Evolutionary conservation across 345 rosid genomes (phyloP).

Genomic region (Pseudoturritis turrita): DNA sequence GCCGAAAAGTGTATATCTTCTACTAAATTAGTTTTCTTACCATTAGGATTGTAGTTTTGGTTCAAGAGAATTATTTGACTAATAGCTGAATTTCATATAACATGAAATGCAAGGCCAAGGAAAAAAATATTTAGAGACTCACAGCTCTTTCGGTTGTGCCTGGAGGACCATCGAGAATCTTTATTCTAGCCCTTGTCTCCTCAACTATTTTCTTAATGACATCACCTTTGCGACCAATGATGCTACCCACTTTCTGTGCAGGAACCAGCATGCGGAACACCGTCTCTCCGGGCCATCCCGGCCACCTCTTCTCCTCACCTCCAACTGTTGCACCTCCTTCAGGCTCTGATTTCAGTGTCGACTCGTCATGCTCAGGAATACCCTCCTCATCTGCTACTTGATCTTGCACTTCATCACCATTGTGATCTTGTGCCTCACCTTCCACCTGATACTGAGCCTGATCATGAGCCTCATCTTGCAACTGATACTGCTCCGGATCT

Average conservation of each 20-base stretch:
- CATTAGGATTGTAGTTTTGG: not conserved
- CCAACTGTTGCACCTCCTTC: slow-evolving; percentile 37
- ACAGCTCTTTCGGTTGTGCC: slow-evolving; percentile 99
- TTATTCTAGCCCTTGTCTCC: slow-evolving; percentile 96
- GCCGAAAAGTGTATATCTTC: not conserved
- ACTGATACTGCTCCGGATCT: slow-evolving; percentile 30
- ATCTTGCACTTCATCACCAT: slow-evolving; percentile 27
- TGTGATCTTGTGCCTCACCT: slow-evolving; percentile 20
- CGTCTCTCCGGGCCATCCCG: slow-evolving; percentile 99
- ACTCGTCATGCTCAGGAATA: slow-evolving; percentile 29
- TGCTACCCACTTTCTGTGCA: slow-evolving; percentile 96
- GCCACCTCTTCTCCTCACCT: slow-evolving; percentile 86
- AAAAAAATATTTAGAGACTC: slow-evolving; percentile 38
- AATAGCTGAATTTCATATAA: slow-evolving; percentile 5
- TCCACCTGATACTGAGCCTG: slow-evolving; percentile 23
- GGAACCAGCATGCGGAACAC: slow-evolving; percentile 98
- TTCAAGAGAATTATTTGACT: slow-evolving; percentile 3
- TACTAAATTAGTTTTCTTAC: not conserved
- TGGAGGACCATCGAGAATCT: slow-evolving; percentile 99
- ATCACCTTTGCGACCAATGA: slow-evolving; percentile 97
- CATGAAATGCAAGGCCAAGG: slow-evolving; percentile 6
- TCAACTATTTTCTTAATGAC: slow-evolving; percentile 95
- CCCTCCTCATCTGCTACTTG: slow-evolving; percentile 33
- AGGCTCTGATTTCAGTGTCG: slow-evolving; percentile 33
- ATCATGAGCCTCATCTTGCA: slow-evolving; percentile 18